Evolutionary conservation across 352 stramenopile genomes (phyloP).

Genomic region (Globisporangium cylindrosporum): DNA sequence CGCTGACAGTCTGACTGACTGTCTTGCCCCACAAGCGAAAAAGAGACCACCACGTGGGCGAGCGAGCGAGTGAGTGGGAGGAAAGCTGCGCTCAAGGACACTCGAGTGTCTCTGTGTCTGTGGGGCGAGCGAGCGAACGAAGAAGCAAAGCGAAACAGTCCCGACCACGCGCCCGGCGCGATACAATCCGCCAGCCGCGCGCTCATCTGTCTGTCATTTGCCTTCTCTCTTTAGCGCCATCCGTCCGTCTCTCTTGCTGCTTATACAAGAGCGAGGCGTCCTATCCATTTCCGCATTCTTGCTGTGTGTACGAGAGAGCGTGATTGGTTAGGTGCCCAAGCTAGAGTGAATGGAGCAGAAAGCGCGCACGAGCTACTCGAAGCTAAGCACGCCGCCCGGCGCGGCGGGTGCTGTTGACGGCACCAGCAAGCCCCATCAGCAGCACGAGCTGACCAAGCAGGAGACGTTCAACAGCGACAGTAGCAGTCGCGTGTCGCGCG

Average conservation of each 20-base stretch:
- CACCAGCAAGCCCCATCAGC: background rate
- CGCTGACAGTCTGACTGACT: background rate
- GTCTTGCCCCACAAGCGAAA: background rate
- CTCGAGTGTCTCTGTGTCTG: background rate
- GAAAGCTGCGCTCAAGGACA: background rate
- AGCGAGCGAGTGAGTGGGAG: background rate
- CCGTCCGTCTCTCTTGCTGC: background rate
- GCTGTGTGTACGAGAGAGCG: background rate
- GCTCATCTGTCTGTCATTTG: background rate
- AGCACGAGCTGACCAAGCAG: constrained; percentile 20
- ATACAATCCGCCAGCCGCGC: background rate
- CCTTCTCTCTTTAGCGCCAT: background rate
- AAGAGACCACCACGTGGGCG: background rate
- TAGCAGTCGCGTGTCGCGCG: constrained; percentile 13
- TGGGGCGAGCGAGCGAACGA: background rate
- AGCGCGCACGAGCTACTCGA: constrained; percentile 24
- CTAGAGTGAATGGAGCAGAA: background rate
- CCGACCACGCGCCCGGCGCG: background rate
- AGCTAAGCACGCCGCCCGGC: constrained; percentile 40
- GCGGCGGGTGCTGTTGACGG: background rate
- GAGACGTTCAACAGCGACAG: constrained; percentile 42
- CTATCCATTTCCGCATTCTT: background rate
- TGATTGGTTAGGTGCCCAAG: background rate
- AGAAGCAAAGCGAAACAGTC: background rate
- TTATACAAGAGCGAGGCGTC: background rate